Base-by-base conservation (phyloP, 306 rosid species). In the Oxytropis ochrocephala region DNA sequence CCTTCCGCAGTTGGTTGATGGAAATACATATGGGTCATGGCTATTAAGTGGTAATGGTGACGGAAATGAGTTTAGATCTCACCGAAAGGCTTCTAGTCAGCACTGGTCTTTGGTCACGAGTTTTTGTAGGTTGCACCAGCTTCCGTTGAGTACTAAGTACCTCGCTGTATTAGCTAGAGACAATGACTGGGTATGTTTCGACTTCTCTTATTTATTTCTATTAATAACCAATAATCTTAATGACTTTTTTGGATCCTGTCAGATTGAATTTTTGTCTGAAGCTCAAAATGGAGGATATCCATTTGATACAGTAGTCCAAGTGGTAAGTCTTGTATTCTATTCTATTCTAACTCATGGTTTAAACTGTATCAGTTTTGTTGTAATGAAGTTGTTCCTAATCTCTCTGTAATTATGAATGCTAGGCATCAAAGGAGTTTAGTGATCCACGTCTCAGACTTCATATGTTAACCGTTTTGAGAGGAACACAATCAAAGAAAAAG, bases 221-320 rank as follows among this genome's bases (percentile, higher is more conserved):
- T 74, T 32, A 68, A 54, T 52, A 67, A 65, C 56, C 55, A 59
- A 9, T 56, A 51, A 62, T 63, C 74, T 44, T 43, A 30, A 30
- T 62, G 57, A 11, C 74, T 48, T 58, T 38, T 32, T 75, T 70
- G 64, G 71, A 51, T 71, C 64, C 64, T 80, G 64, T 54, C 80
- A 93, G 98, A 90, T 93, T 74, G 98, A 93, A 53, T 93, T 88
- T 79, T 85, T 93, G 74, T 83, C 97, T 48, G 98, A 90, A 81
- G 98, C 97, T 78, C 98, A 88, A 81, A 57, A 79, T 14, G 97
- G 97, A 35, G 98, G 98, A 76, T 90, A 90, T 75, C 84, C 91
- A 62, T 90, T 79, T 77, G 97, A 90, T 51, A 82, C 85, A 8
- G 85, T 93, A 6, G 62, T 90, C 65, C 93, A 85, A 76, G 84